Evolutionary conservation across 768 basidiomycete species (phyloP).

Genomic region (Rhodotorula toruloides): DNA sequence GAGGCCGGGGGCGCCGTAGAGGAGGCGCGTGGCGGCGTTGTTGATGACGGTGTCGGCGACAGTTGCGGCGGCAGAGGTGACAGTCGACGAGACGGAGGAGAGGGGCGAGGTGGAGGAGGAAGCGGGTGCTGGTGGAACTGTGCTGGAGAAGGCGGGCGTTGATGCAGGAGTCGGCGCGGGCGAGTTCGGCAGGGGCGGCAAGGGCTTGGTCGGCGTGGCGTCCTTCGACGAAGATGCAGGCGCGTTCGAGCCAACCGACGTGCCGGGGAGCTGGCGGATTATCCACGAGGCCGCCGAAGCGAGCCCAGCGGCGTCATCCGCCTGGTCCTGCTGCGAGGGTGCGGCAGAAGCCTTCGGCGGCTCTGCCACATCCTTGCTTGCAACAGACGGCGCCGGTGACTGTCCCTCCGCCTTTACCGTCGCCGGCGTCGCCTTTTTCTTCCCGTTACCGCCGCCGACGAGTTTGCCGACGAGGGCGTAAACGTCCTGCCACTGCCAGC

Average conservation of each 20-base stretch:
- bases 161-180: too few species aligned
- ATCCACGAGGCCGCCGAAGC: slow-evolving; percentile 36
- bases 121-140: too few species aligned
- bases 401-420: slow-evolving; percentile 1
- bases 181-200: not conserved
- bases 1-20: slow-evolving; percentile 31
- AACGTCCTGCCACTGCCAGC: slow-evolving; percentile 39
- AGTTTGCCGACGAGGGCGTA: slow-evolving; percentile 31
- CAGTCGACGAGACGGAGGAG: slow-evolving; percentile 13
- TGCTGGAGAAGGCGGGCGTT: too few species aligned
- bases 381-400: too few species aligned
- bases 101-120: not conserved
- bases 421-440: slow-evolving; percentile 41
- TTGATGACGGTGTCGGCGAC: slow-evolving; percentile 17
- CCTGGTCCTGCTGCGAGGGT: not conserved
- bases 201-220: not conserved
- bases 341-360: not conserved
- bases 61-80: slow-evolving; percentile 1
- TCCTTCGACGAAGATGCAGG: not conserved
- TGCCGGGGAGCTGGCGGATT: slow-evolving; percentile 20
- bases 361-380: too few species aligned
- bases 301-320: slow-evolving; percentile 19
- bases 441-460: slow-evolving; percentile 45
- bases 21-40: slow-evolving; percentile 15
- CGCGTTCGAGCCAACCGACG: not conserved